These are phyloP conservation scores for Solanum virginianum DNA, from an alignment of 257 asterid species.

Conservation along the genomic window DNA sequence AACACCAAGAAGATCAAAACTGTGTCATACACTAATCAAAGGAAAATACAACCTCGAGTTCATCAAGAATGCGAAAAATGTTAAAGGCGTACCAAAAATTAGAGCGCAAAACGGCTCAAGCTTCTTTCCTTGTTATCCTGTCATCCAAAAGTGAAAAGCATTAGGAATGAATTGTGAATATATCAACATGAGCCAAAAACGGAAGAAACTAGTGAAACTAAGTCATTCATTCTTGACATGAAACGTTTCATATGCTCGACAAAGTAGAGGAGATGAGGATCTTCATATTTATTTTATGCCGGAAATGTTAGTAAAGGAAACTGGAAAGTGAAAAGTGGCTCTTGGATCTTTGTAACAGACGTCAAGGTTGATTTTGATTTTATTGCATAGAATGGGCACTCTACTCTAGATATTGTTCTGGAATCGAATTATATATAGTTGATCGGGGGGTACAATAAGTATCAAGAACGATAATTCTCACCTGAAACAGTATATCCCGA, in stretches of 20 bases:
- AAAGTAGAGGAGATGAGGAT: background rate
- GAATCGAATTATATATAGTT: background rate
- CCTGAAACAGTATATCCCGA: conserved; percentile 96
- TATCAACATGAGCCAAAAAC: background rate
- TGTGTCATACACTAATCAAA: background rate
- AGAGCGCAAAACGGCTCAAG: conserved; percentile 21
- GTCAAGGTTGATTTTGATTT: background rate
- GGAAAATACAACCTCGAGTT: background rate
- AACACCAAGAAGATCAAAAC: background rate
- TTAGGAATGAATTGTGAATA: background rate
- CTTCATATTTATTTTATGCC: background rate
- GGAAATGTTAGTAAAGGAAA: background rate
- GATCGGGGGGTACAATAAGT: background rate
- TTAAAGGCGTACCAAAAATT: background rate
- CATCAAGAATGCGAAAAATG: background rate
- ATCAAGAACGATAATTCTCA: conserved; percentile 6
- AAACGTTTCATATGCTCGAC: background rate
- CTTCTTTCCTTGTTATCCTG: conserved; percentile 96
- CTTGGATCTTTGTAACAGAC: background rate
- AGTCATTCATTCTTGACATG: background rate
- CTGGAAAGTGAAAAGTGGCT: background rate
- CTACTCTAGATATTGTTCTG: background rate
- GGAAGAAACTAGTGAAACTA: background rate
- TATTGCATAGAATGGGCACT: background rate
- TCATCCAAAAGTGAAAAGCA: background rate